Percentiles rank a stretch among this genome's conserved stretches.
These are phyloP conservation scores for Fusarium sp. DNA, from an alignment of 2,329 filamentous ascomycete genomes.

Conservation along the genomic window DNA sequence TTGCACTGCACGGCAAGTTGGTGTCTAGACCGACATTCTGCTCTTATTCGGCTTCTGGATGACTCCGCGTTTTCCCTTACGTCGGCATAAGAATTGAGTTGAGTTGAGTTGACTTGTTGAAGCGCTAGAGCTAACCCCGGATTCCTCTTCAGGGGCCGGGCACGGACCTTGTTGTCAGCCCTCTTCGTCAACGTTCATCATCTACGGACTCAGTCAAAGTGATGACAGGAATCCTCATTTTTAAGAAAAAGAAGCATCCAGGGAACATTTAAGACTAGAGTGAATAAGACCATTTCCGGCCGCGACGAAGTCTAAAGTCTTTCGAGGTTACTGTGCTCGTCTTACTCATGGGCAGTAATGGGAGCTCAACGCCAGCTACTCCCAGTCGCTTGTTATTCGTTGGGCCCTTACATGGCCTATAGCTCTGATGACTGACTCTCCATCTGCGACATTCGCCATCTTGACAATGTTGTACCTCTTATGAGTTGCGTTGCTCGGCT, in stretches of 20 bases:
- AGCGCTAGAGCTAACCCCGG: conserved; percentile 30
- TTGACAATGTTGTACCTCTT: rapidly evolving
- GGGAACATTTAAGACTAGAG: rapidly evolving
- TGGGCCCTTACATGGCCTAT: rapidly evolving
- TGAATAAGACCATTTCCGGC: neutral
- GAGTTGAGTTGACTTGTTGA: conserved; percentile 1
- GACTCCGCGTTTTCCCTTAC: conserved; percentile 16
- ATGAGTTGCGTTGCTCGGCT: conserved; percentile 12
- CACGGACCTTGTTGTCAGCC: conserved; percentile 10
- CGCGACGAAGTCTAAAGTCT: neutral
- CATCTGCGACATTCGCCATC: neutral
- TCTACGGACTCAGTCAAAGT: rapidly evolving
- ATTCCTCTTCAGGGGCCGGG: conserved; percentile 27
- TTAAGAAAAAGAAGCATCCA: neutral
- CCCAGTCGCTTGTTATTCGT: neutral
- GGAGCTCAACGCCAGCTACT: neutral
- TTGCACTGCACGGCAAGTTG: neutral
- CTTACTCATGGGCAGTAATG: neutral
- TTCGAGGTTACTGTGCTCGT: too few relatives aligned
- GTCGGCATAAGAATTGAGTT: conserved; percentile 5
- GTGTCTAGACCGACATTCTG: neutral
- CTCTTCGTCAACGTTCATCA: neutral
- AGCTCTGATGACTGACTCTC: rapidly evolving
- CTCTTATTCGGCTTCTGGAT: neutral
- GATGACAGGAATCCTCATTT: rapidly evolving